A percentile compares a stretch with the other conserved stretches of the same genome.
Conservation (phyloP, 805 yeast species). For the Candida ipomoeae region DNA sequence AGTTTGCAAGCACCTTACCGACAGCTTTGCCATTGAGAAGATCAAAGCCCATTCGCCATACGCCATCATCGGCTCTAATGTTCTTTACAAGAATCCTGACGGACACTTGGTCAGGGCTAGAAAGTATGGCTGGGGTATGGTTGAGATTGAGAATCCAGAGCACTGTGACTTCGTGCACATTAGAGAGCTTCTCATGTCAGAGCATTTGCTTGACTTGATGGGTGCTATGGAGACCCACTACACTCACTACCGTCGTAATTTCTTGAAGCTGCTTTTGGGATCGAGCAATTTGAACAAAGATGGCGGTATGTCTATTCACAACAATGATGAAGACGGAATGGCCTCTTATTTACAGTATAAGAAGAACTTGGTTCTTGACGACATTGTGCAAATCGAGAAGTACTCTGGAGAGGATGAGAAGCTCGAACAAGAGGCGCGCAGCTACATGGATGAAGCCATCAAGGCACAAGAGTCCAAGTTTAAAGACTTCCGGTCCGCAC, state of each 20-base stretch:
- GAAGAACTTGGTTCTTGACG: conserved; percentile 12
- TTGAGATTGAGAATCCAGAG: conserved; percentile 71
- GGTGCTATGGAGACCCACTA: conserved; percentile 73
- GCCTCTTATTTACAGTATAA: conserved; percentile 16
- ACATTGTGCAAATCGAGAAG: conserved; percentile 13
- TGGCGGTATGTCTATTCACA: background rate
- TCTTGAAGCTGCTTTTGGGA: conserved; percentile 47
- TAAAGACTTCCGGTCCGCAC: conserved; percentile 56
- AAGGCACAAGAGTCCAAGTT: conserved; percentile 52
- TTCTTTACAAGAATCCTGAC: conserved; percentile 19
- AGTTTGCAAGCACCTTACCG: conserved; percentile 30
- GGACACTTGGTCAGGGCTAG: conserved; percentile 52
- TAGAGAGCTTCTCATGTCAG: conserved; percentile 60
- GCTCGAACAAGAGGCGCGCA: conserved; percentile 21
- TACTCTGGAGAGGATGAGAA: conserved; percentile 24
- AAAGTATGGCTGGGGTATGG: conserved; percentile 77
- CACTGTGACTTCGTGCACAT: conserved; percentile 75
- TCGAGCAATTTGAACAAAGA: conserved; percentile 10
- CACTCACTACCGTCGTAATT: conserved; percentile 60
- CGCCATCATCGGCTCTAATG: conserved; percentile 65
- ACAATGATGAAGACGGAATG: conserved; percentile 17
- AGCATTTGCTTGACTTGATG: conserved; percentile 74
- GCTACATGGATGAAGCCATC: conserved; percentile 30
- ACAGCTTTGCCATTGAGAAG: conserved; percentile 25
- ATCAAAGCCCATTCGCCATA: conserved; percentile 55